Evolutionary conservation across 345 rosid species (phyloP).

Genomic region (Durio zibethinus): DNA sequence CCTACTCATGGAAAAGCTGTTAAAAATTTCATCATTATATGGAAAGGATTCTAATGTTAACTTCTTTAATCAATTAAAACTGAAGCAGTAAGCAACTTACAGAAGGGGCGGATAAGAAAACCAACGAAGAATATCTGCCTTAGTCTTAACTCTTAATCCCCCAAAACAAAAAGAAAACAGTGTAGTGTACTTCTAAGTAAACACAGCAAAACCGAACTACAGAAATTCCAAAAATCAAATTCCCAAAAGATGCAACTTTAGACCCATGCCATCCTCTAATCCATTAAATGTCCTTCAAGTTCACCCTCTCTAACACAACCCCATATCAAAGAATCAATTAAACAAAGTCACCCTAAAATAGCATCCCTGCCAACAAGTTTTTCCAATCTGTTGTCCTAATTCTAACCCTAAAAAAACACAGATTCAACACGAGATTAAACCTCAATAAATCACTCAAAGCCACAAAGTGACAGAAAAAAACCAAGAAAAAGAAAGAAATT

Average conservation of each 20-base stretch:
- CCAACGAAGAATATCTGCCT: neutral
- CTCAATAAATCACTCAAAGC: neutral
- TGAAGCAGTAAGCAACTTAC: neutral
- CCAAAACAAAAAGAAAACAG: neutral
- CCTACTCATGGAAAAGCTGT: neutral
- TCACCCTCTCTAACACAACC: neutral
- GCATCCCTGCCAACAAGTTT: neutral
- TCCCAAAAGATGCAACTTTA: conserved; percentile 1
- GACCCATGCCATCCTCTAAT: neutral
- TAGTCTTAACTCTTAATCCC: too few relatives aligned
- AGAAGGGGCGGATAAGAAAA: neutral
- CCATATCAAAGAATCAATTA: neutral
- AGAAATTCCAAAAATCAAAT: neutral
- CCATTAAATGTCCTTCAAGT: neutral
- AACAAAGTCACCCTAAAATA: neutral
- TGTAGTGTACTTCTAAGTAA: neutral
- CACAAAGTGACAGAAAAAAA: neutral
- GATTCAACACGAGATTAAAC: neutral
- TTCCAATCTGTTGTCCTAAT: neutral
- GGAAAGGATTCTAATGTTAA: neutral
- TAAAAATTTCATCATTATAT: neutral
- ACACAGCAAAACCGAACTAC: neutral
- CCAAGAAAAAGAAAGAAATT: neutral
- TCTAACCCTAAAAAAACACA: neutral
- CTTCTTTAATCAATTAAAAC: neutral